Evolutionary conservation across 805 yeast species (phyloP).

Genomic region (Metschnikowia kunwiensis): DNA sequence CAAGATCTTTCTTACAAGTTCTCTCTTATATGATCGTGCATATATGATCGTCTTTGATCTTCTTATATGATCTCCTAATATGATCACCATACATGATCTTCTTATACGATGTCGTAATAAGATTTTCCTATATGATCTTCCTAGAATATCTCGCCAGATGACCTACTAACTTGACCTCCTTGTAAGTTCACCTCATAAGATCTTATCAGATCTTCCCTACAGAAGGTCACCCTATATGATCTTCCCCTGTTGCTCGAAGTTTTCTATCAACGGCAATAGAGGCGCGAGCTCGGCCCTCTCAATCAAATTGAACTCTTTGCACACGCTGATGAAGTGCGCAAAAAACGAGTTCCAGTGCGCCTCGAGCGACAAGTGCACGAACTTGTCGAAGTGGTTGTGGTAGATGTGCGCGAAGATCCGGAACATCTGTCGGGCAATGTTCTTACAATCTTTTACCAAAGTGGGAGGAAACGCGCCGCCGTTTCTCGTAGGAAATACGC

Average conservation of each 20-base stretch:
- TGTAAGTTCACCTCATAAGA: no score
- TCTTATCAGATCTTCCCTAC: no score
- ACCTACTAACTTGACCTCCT: no score
- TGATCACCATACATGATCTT: no score
- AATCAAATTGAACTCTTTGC: constrained; percentile 76
- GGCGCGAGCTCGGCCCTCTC: constrained; percentile 82
- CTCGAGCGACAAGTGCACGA: constrained; percentile 87
- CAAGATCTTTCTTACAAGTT: no score
- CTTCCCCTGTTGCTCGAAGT: constrained; percentile 83
- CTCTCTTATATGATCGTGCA: no score
- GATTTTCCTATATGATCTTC: no score
- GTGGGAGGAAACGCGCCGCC: constrained; percentile 89
- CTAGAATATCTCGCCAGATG: no score
- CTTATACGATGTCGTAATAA: no score
- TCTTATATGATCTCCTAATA: no score
- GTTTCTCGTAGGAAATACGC: constrained; percentile 85
- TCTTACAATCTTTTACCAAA: constrained; percentile 76
- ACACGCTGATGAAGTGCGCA: constrained; percentile 87
- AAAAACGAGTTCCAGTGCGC: constrained; percentile 98
- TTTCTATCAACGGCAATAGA: constrained; percentile 68
- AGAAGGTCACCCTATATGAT: constrained; percentile 45
- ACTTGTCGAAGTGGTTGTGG: constrained; percentile 89
- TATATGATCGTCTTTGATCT: no score
- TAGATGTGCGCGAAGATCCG: constrained; percentile 94
- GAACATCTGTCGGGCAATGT: constrained; percentile 88